Evolutionary conservation across 2,329 filamentous ascomycete species (phyloP).

Genomic region (Pyrenophora seminiperda): DNA sequence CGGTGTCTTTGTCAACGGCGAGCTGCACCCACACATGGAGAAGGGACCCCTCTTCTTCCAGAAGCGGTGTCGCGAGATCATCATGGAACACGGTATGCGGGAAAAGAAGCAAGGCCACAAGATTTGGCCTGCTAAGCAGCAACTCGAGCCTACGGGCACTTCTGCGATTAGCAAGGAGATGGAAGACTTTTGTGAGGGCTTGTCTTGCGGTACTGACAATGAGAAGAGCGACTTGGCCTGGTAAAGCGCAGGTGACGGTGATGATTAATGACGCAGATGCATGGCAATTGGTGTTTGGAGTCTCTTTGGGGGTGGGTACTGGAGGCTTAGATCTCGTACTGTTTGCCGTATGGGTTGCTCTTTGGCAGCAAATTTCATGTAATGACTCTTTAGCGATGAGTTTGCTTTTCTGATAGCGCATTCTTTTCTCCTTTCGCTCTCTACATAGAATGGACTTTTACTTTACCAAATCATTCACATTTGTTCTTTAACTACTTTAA

Average conservation of each 20-base stretch:
- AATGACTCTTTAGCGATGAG: constrained; percentile 12
- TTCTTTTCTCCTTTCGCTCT: background rate
- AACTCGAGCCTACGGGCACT: constrained; percentile 25
- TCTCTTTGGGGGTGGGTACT: constrained; percentile 14
- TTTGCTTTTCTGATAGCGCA: background rate
- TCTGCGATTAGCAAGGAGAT: constrained; percentile 31
- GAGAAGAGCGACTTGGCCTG: constrained; percentile 37
- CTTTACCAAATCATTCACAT: background rate
- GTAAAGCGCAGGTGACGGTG: constrained; percentile 12
- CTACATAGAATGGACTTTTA: constrained; percentile 2
- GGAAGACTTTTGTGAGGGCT: constrained; percentile 35
- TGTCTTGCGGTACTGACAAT: constrained; percentile 33
- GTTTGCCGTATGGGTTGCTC: background rate
- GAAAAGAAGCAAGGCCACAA: constrained; percentile 55
- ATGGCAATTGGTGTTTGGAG: constrained; percentile 24
- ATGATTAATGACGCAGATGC: constrained; percentile 13
- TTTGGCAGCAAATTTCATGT: constrained; percentile 3
- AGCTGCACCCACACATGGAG: constrained; percentile 66
- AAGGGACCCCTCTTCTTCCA: constrained; percentile 65
- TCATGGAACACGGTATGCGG: constrained; percentile 55
- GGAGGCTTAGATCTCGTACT: constrained; percentile 24
- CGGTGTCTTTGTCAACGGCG: constrained; percentile 66
- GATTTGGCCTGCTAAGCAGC: constrained; percentile 59
- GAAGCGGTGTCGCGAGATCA: constrained; percentile 55
- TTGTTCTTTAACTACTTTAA: no score